Base-by-base conservation (phyloP, 805 yeast genomes). In the Candida manassasensis region DNA sequence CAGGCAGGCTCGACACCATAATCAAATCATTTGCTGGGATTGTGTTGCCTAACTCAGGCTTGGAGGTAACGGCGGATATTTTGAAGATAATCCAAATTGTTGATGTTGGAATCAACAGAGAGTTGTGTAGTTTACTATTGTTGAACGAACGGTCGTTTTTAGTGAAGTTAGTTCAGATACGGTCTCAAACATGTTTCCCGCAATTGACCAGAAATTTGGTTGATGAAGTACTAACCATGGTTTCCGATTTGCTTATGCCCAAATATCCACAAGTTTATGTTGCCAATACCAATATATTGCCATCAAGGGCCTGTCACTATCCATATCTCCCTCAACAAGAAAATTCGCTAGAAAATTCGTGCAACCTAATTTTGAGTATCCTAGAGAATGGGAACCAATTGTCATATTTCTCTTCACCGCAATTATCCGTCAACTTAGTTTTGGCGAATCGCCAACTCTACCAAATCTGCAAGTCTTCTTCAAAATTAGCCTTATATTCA, bases 321-420 rank as follows among this genome's bases (percentile, higher is more conserved):
- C 32, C 24, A 30, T 30, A 12, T 13, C 19, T 38, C 25, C 28
- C 22, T 17, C 18, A 29, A n/a, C 28, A 25, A 24, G 9, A 5
- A 12, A 29, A 35, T 27, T 22, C 33, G 10, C 35, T 43, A 13
- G 31, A 28, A 10, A 25, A 34, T 13, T 34, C 53, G 3, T 21
- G 52, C n/a, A 37, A 43, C 19, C 45, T 51, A 24, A 27, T 56
- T 15, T 37, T 57, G 15, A 53, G 54, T 32, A 17, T 44, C 8
- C 35, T 57, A 19, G 59, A 57, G 28, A 56, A 54, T 19, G 51
- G 50, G 4, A 33, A 21, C 6, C 13, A 34, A 17, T 29, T 47
- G 2, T 35, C 35, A 31, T 51, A 41, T 19, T 10, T 30, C 21
- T 47, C 25, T 29, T 32, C 5, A 38, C 46, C 10, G 17, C 16